Evolutionary conservation across 352 stramenopile genomes (phyloP).

Genomic region (Phytophthora uliginosa): DNA sequence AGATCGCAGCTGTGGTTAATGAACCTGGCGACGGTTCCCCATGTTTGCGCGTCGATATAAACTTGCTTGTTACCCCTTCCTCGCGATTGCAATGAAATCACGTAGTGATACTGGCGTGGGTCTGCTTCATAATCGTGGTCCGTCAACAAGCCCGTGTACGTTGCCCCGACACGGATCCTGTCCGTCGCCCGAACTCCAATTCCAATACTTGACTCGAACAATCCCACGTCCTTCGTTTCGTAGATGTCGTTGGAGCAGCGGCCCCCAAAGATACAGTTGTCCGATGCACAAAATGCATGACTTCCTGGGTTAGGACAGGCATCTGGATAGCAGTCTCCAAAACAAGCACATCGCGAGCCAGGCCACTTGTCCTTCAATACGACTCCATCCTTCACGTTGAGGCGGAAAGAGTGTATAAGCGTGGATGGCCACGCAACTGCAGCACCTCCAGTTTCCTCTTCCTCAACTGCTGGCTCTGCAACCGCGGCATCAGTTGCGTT

Average conservation of each 20-base stretch:
- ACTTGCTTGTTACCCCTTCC: slow-evolving; percentile 2
- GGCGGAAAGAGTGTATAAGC: neutral
- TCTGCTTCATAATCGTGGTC: neutral
- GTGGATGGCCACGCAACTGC: neutral
- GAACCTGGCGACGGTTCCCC: neutral
- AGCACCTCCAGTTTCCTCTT: neutral
- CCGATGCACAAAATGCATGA: neutral
- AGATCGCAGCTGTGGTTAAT: neutral
- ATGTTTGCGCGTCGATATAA: slow-evolving; percentile 1
- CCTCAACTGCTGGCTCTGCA: neutral
- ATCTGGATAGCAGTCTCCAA: neutral
- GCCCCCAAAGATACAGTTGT: neutral
- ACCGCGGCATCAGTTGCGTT: neutral
- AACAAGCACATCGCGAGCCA: neutral
- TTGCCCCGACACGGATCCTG: neutral
- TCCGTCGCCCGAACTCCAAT: neutral
- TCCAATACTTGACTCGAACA: neutral
- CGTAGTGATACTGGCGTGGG: neutral
- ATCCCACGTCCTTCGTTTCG: neutral
- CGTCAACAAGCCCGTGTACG: neutral
- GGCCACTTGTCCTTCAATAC: neutral
- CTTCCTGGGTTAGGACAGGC: neutral
- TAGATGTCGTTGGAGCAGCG: slow-evolving; percentile 1
- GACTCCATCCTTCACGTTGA: neutral
- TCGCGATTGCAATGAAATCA: neutral